Evolutionary conservation across 352 stramenopile species (phyloP).

Genomic region (Blastocystis hominis): DNA sequence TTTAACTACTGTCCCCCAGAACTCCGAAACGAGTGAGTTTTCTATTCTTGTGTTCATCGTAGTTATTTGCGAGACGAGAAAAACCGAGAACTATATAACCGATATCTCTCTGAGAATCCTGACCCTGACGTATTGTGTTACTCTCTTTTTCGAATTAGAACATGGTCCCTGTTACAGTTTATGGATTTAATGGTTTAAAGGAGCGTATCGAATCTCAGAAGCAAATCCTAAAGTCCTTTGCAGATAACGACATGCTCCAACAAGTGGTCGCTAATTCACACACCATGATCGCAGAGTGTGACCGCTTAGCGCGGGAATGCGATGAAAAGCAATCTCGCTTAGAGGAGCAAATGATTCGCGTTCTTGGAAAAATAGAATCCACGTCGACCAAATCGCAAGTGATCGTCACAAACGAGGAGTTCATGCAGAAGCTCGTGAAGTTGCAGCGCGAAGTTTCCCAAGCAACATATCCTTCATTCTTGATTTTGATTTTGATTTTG

Average conservation of each 20-base stretch:
- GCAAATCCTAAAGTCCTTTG: neutral
- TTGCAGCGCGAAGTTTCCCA: neutral
- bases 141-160: neutral
- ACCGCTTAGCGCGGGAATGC: constrained; percentile 5
- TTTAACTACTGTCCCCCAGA: constrained; percentile 39
- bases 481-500: too few species aligned
- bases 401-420: neutral
- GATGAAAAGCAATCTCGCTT: neutral
- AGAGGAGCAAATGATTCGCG: constrained; percentile 47
- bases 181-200: constrained; percentile 46
- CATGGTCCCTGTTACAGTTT: constrained; percentile 8
- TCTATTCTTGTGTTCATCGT: neutral
- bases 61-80: constrained; percentile 12
- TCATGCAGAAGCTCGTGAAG: neutral
- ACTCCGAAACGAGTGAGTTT: neutral
- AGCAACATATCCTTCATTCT: constrained; percentile 16
- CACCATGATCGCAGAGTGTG: neutral
- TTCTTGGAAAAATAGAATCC: constrained; percentile 27
- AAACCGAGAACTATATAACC: neutral
- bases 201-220: constrained; percentile 1
- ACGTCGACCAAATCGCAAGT: neutral
- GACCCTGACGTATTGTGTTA: neutral
- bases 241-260: neutral
- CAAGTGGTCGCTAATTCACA: neutral
- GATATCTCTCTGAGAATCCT: constrained; percentile 39